A percentile compares a stretch with the other conserved stretches of the same genome.
phyloP scores from a whole-genome alignment of 441 rosid genomes.

The Biscutella laevigata region DNA sequence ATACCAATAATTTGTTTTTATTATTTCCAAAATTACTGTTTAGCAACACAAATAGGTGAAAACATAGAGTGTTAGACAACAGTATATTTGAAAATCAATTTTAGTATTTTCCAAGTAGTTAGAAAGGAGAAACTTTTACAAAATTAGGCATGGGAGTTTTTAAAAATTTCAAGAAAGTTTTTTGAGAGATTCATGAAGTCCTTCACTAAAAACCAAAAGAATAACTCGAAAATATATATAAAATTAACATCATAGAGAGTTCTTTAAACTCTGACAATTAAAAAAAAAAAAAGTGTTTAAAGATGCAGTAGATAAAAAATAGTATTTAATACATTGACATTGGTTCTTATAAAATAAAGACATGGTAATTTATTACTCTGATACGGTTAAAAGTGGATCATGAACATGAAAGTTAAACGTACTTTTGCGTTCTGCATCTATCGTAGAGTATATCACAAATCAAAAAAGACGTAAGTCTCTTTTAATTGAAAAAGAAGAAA shows the following conservation, averaged over 20 bases:
- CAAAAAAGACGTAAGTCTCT: not conserved
- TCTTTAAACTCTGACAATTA: slow-evolving; percentile 14
- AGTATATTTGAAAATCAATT: not conserved
- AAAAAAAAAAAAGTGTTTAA: not conserved
- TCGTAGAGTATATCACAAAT: slow-evolving; percentile 2
- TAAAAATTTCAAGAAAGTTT: not conserved
- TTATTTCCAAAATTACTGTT: not conserved
- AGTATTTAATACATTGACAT: not conserved
- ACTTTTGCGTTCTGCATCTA: slow-evolving; percentile 10
- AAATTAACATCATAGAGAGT: not conserved
- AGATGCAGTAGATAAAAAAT: not conserved
- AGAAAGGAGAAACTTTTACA: not conserved
- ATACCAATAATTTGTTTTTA: not conserved
- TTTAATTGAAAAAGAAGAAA: not conserved
- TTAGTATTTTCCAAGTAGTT: not conserved
- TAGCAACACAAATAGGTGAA: not conserved
- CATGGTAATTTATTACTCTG: slow-evolving; percentile 10
- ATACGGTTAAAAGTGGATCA: slow-evolving; percentile 13
- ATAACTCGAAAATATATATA: slow-evolving; percentile 3
- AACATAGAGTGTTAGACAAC: not conserved
- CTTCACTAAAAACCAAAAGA: slow-evolving; percentile 7
- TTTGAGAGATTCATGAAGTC: not conserved
- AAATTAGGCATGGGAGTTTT: not conserved
- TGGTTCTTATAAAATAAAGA: slow-evolving; percentile 4
- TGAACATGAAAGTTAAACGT: slow-evolving; percentile 11